Conservation (phyloP, 169 alveolate species). For the Eimeria sp. region DNA sequence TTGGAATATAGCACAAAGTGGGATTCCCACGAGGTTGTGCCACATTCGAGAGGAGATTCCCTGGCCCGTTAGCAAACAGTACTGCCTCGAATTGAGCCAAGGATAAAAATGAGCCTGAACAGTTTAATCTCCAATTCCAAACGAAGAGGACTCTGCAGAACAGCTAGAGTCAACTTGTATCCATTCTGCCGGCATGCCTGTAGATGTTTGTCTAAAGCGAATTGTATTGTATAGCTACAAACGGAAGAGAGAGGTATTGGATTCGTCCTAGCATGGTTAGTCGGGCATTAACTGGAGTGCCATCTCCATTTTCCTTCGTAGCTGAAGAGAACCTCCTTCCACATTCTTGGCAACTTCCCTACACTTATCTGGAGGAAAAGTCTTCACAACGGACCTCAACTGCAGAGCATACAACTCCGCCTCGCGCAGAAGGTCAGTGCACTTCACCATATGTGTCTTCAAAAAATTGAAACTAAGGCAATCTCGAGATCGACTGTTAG, state of each 20-base stretch:
- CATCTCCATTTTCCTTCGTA: not conserved
- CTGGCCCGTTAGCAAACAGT: not conserved
- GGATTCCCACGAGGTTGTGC: not conserved
- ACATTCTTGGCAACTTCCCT: not conserved
- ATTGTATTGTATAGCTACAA: too few relatives aligned
- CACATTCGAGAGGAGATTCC: not conserved
- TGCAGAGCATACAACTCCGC: not conserved
- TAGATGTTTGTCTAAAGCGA: not conserved
- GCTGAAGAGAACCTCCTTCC: not conserved
- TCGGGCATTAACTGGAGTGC: not conserved
- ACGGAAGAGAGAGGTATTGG: not conserved
- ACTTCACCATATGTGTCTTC: not conserved
- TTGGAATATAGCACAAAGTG: not conserved
- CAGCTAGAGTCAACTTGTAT: not conserved
- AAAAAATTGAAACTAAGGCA: not conserved
- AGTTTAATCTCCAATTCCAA: not conserved
- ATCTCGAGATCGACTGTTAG: not conserved
- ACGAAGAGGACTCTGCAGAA: not conserved
- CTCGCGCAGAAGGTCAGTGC: not conserved
- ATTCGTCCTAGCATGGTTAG: not conserved
- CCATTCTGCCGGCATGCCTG: not conserved
- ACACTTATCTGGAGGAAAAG: not conserved
- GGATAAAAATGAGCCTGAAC: not conserved
- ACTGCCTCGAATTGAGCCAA: not conserved
- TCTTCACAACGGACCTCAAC: not conserved